Conservation (phyloP, 139 green algal species). For the Zygnema cylindricum region DNA sequence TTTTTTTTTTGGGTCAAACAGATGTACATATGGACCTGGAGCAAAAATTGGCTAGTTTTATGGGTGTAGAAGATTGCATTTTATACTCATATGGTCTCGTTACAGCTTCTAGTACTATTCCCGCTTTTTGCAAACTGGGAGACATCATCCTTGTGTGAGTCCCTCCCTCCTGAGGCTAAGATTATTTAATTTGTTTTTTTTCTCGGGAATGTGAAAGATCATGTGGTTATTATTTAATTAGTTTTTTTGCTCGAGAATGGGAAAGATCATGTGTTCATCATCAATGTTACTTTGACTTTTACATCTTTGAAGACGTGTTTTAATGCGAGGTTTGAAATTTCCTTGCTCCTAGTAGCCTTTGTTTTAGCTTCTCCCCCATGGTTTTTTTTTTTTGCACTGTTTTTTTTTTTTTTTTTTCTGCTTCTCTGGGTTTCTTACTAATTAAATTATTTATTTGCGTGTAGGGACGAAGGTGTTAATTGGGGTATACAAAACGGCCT, state of each 20-base stretch:
- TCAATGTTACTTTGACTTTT: too few relatives aligned
- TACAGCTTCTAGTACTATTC: constrained; percentile 88
- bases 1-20: constrained; percentile 8
- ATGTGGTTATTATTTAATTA: too few relatives aligned
- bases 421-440: too few relatives aligned
- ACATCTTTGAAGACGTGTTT: too few relatives aligned
- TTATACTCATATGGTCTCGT: constrained; percentile 95
- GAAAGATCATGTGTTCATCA: too few relatives aligned
- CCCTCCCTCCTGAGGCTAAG: too few relatives aligned
- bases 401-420: too few relatives aligned
- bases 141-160: constrained; percentile 84
- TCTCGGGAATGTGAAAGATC: too few relatives aligned
- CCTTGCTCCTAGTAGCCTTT: neutral
- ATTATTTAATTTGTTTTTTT: too few relatives aligned
- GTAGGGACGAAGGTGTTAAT: constrained; percentile 66
- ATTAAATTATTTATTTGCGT: too few relatives aligned
- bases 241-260: too few relatives aligned
- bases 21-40: constrained; percentile 82
- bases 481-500: constrained; percentile 86
- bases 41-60: constrained; percentile 78
- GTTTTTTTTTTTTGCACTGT: neutral
- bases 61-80: constrained; percentile 84
- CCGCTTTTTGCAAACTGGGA: constrained; percentile 87
- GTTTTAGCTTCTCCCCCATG: neutral
- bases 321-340: neutral